Base-by-base conservation (phyloP, 2,329 filamentous ascomycete genomes). In the Penicillium rolfsii region DNA sequence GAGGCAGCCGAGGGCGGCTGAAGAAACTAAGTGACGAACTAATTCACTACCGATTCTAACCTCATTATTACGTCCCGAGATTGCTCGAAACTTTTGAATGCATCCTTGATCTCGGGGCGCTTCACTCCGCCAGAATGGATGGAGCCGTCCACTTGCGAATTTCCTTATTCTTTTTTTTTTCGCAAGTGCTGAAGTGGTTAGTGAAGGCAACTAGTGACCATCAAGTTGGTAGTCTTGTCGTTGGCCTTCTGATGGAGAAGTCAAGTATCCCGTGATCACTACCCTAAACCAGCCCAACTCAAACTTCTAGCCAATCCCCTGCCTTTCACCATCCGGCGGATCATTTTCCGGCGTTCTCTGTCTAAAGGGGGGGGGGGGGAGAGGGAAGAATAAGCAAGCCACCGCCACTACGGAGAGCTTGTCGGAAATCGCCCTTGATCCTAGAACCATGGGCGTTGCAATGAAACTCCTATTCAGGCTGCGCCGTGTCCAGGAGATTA, bases 1-100 rank as follows among this genome's bases (percentile, higher is more conserved):
- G 30, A 59, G 38, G 38, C 38, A 43, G 58, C 61, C 64, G 59
- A 64, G 59, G 62, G 59, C 62, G 59, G 64, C 64, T 64, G 59
- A 66, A 66, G 57, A 61, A 53, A 48, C 26, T 30, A 48, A 22
- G 19, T 22, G 19, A 48, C 26, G 16, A 30, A 28, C 14, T 30
- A 48, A 43, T 19, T 43, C 6, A 43, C 19, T 43, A 9, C 22
- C 40, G 7, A 43, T 5, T 41, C 4, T 19, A 41, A 36, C 5
- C 38, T n/a, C 38, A 41, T 19, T 45, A 45, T 26, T 43, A 24
- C 24, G 24, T 6, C 22, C 22, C 38, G 5, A 24, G 30, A 6
- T 33, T 16, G 9, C 55, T 60, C 19, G 19, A 62, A 60, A 63
- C 60, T 63, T 60, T 60, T 60, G 46, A 55, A 60, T 60, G 48